Conservation (phyloP, 805 yeast genomes). For the Barnettozyma siamensis region DNA sequence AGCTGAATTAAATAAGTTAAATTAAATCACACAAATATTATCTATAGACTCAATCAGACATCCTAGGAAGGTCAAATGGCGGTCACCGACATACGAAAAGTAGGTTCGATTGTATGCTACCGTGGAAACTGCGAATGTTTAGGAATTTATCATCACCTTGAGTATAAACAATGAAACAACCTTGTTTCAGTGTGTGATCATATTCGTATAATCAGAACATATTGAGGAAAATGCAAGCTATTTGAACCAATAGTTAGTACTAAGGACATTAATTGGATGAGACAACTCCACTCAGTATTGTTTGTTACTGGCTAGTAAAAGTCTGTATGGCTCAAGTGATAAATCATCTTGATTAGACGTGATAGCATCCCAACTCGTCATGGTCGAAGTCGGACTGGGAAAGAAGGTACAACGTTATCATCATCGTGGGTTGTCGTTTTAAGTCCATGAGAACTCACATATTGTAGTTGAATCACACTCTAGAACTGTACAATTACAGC, state of each 20-base stretch:
- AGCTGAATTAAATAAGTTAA: no score
- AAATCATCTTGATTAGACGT: constrained; percentile 18
- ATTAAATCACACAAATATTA: background rate
- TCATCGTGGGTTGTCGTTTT: constrained; percentile 27
- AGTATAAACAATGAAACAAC: constrained; percentile 4
- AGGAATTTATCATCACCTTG: constrained; percentile 70
- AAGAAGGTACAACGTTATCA: constrained; percentile 66
- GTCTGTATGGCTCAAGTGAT: constrained; percentile 30
- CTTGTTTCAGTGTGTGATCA: constrained; percentile 1
- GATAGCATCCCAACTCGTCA: constrained; percentile 71
- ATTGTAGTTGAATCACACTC: no score
- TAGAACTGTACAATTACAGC: no score
- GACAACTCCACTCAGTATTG: constrained; percentile 46
- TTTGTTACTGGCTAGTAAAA: constrained; percentile 84
- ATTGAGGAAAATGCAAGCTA: no score
- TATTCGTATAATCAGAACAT: no score
- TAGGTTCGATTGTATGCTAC: constrained; percentile 86
- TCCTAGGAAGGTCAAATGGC: constrained; percentile 86
- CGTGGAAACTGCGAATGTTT: constrained; percentile 96
- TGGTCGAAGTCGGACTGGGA: constrained; percentile 90
- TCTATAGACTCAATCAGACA: constrained; percentile 59
- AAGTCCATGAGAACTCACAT: no score
- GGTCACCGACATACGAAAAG: constrained; percentile 79
- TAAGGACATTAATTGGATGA: background rate
- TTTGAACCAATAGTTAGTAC: constrained; percentile 1